Conservation (phyloP, 768 basidiomycete genomes). For the Leucosporidium scottii region DNA sequence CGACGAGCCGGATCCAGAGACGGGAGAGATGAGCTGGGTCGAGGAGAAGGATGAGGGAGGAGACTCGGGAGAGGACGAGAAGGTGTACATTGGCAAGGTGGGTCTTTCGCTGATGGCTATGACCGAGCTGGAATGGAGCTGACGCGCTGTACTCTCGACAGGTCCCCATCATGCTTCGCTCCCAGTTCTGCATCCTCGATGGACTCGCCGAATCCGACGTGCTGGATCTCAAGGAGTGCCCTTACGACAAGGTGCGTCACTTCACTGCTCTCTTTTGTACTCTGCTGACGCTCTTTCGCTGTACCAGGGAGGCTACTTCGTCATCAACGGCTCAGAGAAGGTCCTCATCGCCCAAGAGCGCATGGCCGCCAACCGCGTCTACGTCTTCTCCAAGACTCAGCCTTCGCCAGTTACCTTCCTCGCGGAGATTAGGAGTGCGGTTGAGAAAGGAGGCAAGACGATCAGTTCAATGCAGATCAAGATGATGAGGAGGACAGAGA, state of each 20-base stretch:
- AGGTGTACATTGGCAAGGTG: conserved; percentile 94
- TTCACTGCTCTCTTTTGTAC: not conserved
- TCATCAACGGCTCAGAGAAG: conserved; percentile 99
- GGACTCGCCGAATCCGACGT: conserved; percentile 69
- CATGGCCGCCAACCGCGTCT: conserved; percentile 99
- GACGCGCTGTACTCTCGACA: conserved; percentile 38
- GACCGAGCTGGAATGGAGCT: not conserved
- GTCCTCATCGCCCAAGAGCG: conserved; percentile 99
- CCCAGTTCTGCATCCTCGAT: conserved; percentile 86
- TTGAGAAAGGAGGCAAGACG: conserved; percentile 96
- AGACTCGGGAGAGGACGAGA: conserved; percentile 46
- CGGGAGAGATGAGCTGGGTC: conserved; percentile 33
- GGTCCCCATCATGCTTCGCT: conserved; percentile 97
- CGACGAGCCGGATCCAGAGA: conserved; percentile 60
- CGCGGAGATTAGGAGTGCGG: conserved; percentile 92
- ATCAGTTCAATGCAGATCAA: conserved; percentile 97
- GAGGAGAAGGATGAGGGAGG: conserved; percentile 30
- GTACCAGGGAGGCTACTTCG: conserved; percentile 84
- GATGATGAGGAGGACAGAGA: conserved; percentile 54
- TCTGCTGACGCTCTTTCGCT: not conserved
- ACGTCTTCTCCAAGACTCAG: conserved; percentile 95
- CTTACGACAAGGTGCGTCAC: conserved; percentile 63
- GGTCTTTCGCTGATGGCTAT: not conserved
- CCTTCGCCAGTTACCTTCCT: conserved; percentile 92
- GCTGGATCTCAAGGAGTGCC: conserved; percentile 92